phyloP scores from a whole-genome alignment of 1,284 basidiomycete genomes.

The Sutorius eximius region DNA sequence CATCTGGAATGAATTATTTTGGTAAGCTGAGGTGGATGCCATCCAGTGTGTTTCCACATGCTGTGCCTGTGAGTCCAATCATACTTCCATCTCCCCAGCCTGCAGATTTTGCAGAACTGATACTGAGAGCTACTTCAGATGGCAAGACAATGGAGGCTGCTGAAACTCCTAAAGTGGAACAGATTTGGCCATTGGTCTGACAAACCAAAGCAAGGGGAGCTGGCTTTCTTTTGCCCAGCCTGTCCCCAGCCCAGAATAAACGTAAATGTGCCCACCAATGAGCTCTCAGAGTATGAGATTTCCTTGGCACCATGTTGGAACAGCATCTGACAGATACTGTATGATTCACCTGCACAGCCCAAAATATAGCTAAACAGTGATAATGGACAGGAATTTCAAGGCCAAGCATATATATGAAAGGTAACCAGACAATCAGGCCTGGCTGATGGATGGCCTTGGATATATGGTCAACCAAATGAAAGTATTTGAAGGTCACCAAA shows the following conservation, averaged over 20 bases:
- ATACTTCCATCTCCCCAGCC: no score
- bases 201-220: neutral
- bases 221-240: neutral
- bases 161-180: neutral
- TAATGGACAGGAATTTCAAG: neutral
- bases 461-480: slow-evolving; percentile 5
- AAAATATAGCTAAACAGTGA: slow-evolving; percentile 2
- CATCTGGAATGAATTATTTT: slow-evolving; percentile 28
- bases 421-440: neutral
- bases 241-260: neutral
- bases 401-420: slow-evolving; percentile 6
- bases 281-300: neutral
- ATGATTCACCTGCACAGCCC: no score
- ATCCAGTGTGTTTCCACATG: neutral
- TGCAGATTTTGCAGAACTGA: no score
- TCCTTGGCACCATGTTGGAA: no score
- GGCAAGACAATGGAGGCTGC: neutral
- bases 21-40: slow-evolving; percentile 14
- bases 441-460: slow-evolving; percentile 12
- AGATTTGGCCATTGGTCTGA: no score
- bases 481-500: neutral
- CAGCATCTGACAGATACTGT: no score
- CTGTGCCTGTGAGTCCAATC: neutral
- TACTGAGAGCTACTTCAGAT: neutral
- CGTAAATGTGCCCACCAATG: neutral